Percentiles rank a stretch among this genome's conserved stretches.
Evolutionary conservation across 345 rosid species (phyloP).

Genomic region (Eucalyptus erythrocorys): DNA sequence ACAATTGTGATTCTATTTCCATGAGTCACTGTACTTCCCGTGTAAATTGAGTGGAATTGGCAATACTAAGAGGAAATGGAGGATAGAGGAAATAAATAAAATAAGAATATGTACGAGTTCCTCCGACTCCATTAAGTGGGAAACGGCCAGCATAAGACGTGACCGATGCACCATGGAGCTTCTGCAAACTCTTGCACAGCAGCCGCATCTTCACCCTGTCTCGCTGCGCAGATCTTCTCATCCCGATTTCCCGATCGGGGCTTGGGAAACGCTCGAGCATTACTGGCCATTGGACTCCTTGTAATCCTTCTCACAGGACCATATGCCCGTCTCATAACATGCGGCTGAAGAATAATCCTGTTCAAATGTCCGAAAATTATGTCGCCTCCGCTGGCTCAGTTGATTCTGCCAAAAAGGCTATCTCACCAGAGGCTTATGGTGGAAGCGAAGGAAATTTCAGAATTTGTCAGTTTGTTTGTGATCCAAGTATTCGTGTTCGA

Average conservation of each 20-base stretch:
- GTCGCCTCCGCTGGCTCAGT: not conserved
- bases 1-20: too few species aligned
- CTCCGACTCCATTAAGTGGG: not conserved
- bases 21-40: too few species aligned
- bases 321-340: too few species aligned
- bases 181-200: not conserved
- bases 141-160: not conserved
- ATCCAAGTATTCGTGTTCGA: not conserved
- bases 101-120: too few species aligned
- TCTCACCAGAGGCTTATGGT: not conserved
- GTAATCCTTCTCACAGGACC: too few species aligned
- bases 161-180: not conserved
- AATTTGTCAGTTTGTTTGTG: not conserved
- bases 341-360: not conserved
- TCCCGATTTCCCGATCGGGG: not conserved
- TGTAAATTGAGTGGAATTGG: too few species aligned
- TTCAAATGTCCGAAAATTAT: not conserved
- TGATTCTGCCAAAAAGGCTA: not conserved
- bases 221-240: not conserved
- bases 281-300: not conserved
- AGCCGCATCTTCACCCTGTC: not conserved
- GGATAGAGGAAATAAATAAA: too few species aligned
- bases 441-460: not conserved
- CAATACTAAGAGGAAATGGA: too few species aligned
- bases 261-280: not conserved